A percentile compares a stretch with the other conserved stretches of the same genome.
Conservation (phyloP, 768 basidiomycete species). For the Wakefieldia striispora region DNA sequence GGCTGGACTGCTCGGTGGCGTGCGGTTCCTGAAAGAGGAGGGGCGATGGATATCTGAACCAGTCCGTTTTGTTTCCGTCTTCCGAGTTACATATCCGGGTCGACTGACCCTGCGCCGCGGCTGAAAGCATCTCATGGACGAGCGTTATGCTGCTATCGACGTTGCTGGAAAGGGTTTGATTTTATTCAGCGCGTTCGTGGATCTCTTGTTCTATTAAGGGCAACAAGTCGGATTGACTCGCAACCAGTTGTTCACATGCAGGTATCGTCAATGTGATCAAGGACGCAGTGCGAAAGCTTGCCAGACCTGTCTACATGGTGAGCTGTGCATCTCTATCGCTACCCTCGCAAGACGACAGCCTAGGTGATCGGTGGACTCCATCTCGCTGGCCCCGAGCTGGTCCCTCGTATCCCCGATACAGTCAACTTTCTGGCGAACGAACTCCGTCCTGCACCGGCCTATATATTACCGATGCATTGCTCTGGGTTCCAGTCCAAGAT, state of each 20-base stretch:
- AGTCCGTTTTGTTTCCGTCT: slow-evolving; percentile 31
- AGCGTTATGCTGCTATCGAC: slow-evolving; percentile 74
- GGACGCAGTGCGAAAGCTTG: slow-evolving; percentile 61
- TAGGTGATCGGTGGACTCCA: slow-evolving; percentile 82
- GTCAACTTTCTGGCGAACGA: slow-evolving; percentile 65
- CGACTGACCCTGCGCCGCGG: not conserved
- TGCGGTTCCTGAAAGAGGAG: slow-evolving; percentile 50
- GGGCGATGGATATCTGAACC: slow-evolving; percentile 53
- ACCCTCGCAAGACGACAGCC: not conserved
- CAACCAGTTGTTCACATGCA: slow-evolving; percentile 59
- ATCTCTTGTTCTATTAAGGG: not conserved
- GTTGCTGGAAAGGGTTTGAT: slow-evolving; percentile 80
- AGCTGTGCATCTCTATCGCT: not conserved
- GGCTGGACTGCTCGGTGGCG: slow-evolving; percentile 61
- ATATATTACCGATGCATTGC: slow-evolving; percentile 83
- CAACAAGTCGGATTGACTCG: not conserved
- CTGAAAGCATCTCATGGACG: slow-evolving; percentile 73
- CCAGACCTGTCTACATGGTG: slow-evolving; percentile 77
- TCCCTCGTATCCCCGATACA: slow-evolving; percentile 62
- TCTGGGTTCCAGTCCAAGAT: slow-evolving; percentile 77
- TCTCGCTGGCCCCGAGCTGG: slow-evolving; percentile 69
- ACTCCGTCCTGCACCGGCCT: slow-evolving; percentile 60
- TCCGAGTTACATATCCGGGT: not conserved
- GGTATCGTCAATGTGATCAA: slow-evolving; percentile 83
- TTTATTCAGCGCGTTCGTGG: slow-evolving; percentile 77